Conservation (phyloP, 495 filamentous ascomycete species). For the Penicillium silybi region DNA sequence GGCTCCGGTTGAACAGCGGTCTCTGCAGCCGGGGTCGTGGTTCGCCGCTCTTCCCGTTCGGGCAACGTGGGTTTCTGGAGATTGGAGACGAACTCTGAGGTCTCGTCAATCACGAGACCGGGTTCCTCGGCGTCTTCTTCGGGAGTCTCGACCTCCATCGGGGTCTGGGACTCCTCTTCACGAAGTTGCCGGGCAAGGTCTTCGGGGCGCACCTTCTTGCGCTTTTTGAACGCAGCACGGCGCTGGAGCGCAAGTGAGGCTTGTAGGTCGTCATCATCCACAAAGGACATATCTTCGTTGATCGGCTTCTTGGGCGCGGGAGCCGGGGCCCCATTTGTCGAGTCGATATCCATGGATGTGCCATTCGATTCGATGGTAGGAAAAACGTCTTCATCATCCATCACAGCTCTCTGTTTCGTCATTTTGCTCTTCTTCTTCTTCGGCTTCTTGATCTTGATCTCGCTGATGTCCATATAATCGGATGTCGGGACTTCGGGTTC, state of each 20-base stretch:
- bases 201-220: constrained; percentile 75
- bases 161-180: constrained; percentile 63
- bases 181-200: constrained; percentile 80
- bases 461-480: constrained; percentile 82
- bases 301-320: constrained; percentile 55
- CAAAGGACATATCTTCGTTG: constrained; percentile 64
- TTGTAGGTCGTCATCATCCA: constrained; percentile 92
- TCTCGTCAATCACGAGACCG: constrained; percentile 89
- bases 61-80: constrained; percentile 65
- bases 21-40: constrained; percentile 42
- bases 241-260: constrained; percentile 76
- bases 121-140: constrained; percentile 54
- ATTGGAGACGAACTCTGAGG: constrained; percentile 88
- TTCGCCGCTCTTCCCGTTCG: constrained; percentile 51
- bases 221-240: constrained; percentile 79
- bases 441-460: constrained; percentile 86
- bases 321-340: constrained; percentile 33
- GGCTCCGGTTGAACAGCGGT: constrained; percentile 45
- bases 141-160: constrained; percentile 45
- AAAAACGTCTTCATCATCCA: constrained; percentile 77
- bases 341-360: constrained; percentile 74
- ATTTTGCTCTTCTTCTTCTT: constrained; percentile 88
- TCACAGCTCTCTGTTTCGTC: constrained; percentile 61
- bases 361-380: constrained; percentile 41
- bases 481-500: constrained; percentile 62